A percentile compares a stretch with the other conserved stretches of the same genome.
These are phyloP conservation scores for Podila epicladia DNA, from an alignment of 192 early-diverging fungal species.

Conservation along the genomic window DNA sequence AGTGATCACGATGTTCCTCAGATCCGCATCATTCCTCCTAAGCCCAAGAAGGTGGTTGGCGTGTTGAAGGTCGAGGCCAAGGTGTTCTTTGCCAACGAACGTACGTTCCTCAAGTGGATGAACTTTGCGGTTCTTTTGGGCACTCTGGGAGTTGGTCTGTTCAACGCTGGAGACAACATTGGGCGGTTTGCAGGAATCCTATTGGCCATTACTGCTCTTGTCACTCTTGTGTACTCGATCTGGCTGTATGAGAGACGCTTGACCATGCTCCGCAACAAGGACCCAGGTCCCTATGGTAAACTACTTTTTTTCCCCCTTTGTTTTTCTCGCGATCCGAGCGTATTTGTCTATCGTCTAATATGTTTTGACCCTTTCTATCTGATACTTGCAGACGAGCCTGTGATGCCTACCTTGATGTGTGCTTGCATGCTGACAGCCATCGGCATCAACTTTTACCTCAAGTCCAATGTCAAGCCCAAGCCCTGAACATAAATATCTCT, in stretches of 20 bases:
- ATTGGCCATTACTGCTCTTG: conserved; percentile 73
- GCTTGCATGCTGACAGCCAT: conserved; percentile 67
- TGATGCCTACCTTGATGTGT: conserved; percentile 77
- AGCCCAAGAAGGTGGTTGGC: conserved; percentile 58
- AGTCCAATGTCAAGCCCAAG: conserved; percentile 51
- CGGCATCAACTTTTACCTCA: conserved; percentile 62
- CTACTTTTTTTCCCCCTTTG: not conserved
- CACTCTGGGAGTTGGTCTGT: conserved; percentile 73
- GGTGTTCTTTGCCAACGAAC: conserved; percentile 89
- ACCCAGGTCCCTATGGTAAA: conserved; percentile 64
- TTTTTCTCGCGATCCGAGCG: not conserved
- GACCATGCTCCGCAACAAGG: conserved; percentile 69
- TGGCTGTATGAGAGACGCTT: conserved; percentile 76
- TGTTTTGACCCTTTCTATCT: not conserved
- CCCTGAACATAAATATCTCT: conserved; percentile 5
- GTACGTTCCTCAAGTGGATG: conserved; percentile 87
- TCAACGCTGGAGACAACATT: conserved; percentile 79
- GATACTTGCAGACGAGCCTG: conserved; percentile 64
- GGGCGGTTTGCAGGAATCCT: conserved; percentile 76
- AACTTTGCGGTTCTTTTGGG: conserved; percentile 78
- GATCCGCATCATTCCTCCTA: conserved; percentile 47
- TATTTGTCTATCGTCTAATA: conserved; percentile 1
- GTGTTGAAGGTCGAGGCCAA: conserved; percentile 84
- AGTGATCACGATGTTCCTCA: conserved; percentile 23
- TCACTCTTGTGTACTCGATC: conserved; percentile 77